Evolutionary conservation across 2,329 filamentous ascomycete species (phyloP).

Genomic region (Talaromyces sp.): DNA sequence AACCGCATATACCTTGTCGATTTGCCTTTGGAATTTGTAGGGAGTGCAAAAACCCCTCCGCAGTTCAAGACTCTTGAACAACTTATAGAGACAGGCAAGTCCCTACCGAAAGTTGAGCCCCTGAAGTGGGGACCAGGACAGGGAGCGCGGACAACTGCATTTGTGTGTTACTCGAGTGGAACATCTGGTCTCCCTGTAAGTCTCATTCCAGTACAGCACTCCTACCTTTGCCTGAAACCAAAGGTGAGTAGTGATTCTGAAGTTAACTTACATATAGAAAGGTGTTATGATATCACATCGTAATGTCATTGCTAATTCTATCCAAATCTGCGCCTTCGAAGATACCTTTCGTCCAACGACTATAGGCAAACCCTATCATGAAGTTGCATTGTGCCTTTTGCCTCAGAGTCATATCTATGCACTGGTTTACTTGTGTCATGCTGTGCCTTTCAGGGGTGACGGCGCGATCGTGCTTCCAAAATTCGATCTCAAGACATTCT

Average conservation of each 20-base stretch:
- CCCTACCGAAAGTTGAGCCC: slow-evolving; percentile 35
- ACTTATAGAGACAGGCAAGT: slow-evolving; percentile 56
- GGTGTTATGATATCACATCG: slow-evolving; percentile 76
- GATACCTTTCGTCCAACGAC: slow-evolving; percentile 26
- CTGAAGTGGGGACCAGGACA: slow-evolving; percentile 40
- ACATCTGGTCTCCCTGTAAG: slow-evolving; percentile 70
- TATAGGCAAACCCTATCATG: slow-evolving; percentile 44
- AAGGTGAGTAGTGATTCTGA: neutral
- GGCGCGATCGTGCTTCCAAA: slow-evolving; percentile 64
- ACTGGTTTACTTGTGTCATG: slow-evolving; percentile 64
- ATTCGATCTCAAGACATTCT: slow-evolving; percentile 65
- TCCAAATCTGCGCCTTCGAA: slow-evolving; percentile 57
- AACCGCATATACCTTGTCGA: slow-evolving; percentile 65
- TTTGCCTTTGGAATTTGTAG: slow-evolving; percentile 53
- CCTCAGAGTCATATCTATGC: slow-evolving; percentile 80
- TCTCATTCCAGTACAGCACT: neutral
- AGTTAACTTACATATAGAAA: slow-evolving; percentile 50
- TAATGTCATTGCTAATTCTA: slow-evolving; percentile 71
- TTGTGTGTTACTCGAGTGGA: slow-evolving; percentile 74
- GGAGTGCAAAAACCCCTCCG: slow-evolving; percentile 39
- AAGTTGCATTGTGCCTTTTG: slow-evolving; percentile 62
- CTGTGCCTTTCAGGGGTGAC: slow-evolving; percentile 65
- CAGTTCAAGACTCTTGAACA: slow-evolving; percentile 62
- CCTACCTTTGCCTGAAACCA: neutral
- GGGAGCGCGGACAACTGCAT: slow-evolving; percentile 59